Evolutionary conservation across 2,329 filamentous ascomycete genomes (phyloP), one percentile per base, ranked within the genome.

Genomic region (Calonectria pseudoreteaudii): DNA sequence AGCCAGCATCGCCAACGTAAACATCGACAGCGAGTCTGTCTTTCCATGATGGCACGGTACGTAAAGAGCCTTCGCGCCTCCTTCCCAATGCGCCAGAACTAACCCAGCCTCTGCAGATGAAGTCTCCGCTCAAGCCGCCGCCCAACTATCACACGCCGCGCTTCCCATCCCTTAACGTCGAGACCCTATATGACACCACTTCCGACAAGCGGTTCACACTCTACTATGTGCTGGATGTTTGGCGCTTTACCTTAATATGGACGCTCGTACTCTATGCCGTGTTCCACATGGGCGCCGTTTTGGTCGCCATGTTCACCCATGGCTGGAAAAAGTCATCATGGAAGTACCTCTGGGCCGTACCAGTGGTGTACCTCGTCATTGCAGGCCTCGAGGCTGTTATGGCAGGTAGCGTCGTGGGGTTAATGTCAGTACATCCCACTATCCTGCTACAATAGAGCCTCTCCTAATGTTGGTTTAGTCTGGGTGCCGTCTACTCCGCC

Each of bases 201-300:
- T 44, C 84, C 72, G 86, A 89, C 56, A 85, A 84, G 75, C 76
- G 74, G 65, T 89, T 90, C 73, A 90, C 91, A 47, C 92, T 98
- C 78, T 96, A 94, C 86, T 89, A 93, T 80, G 88, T 94, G 3
- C 83, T 85, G 73, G 95, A 98, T 81, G 94, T 97, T 70, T 96
- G 95, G 93, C 93, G 93, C 76, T 98, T 97, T 84, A 98, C 95
- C 1, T 86, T 97, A 20, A 90, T 93, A 82, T 98, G 95, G 95
- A 98, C 95, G 0, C 85, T 97, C 47, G 91, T 98, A 36, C 91
- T 95, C 77, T 96, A 94, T 79, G 92, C 90, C 41, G 88, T 91
- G 26, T 94, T 96, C 75, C 95, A 98, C 83, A 80, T 96, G 23
- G 89, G 92, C 41, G 94, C 93, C 3, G 92, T 93, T 0, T 86